Evolutionary conservation across 2,329 filamentous ascomycete species (phyloP).

Genomic region (Paramyrothecium sp.): DNA sequence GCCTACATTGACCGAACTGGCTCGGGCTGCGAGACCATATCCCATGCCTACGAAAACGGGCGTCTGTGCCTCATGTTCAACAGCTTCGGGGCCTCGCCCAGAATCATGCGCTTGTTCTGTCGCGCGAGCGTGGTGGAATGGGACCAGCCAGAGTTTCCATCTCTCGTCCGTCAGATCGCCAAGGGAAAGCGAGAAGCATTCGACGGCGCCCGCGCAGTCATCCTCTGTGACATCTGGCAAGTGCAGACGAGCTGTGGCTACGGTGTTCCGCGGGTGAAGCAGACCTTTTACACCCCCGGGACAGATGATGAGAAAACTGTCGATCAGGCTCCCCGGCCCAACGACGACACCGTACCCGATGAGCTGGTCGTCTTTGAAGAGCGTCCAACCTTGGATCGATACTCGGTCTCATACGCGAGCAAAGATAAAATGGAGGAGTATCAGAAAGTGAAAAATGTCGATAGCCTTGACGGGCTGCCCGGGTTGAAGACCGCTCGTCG

Average conservation of each 20-base stretch:
- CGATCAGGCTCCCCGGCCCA: constrained; percentile 19
- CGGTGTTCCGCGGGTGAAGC: constrained; percentile 55
- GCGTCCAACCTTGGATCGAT: constrained; percentile 54
- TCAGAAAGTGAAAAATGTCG: constrained; percentile 52
- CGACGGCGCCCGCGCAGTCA: constrained; percentile 56
- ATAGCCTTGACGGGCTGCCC: constrained; percentile 58
- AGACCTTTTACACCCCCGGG: constrained; percentile 31
- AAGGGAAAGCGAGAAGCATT: constrained; percentile 33
- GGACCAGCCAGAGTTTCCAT: constrained; percentile 47
- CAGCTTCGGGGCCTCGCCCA: constrained; percentile 57
- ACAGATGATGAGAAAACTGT: constrained; percentile 15
- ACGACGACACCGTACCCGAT: constrained; percentile 22
- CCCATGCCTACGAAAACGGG: constrained; percentile 74
- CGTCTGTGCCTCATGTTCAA: constrained; percentile 74
- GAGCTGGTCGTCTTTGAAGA: constrained; percentile 47
- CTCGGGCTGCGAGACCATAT: constrained; percentile 73
- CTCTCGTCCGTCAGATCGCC: constrained; percentile 42
- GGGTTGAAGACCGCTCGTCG: constrained; percentile 53
- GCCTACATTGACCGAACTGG: constrained; percentile 75
- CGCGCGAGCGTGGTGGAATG: constrained; percentile 58
- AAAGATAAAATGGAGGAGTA: constrained; percentile 52
- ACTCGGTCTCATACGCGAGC: constrained; percentile 45
- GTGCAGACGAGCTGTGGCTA: constrained; percentile 68
- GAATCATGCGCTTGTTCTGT: constrained; percentile 66
- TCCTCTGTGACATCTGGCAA: constrained; percentile 61